A percentile compares a stretch with the other conserved stretches of the same genome.
phyloP scores from a whole-genome alignment of 345 rosid species.

The Passiflora organensis region DNA sequence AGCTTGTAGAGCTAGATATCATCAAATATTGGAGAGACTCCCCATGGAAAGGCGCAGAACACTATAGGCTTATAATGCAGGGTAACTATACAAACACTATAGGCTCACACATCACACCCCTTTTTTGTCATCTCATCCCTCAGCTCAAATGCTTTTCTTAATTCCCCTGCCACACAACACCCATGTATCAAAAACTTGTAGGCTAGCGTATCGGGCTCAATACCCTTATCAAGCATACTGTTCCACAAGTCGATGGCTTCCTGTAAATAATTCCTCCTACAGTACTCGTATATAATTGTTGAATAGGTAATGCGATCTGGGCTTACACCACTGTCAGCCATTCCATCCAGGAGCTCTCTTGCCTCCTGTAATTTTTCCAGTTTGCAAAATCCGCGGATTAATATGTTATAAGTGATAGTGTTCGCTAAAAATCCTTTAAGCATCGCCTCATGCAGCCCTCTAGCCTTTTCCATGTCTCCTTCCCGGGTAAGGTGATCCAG shows the following conservation, averaged over 20 bases:
- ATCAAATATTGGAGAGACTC: too few species aligned
- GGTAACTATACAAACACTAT: too few species aligned
- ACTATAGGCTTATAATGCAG: too few species aligned
- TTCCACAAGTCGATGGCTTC: conserved; percentile 71
- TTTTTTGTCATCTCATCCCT: conserved; percentile 63
- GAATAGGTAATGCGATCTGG: conserved; percentile 90
- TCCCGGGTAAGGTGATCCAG: conserved; percentile 57
- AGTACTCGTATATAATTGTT: conserved; percentile 64
- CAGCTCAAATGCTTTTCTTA: conserved; percentile 53
- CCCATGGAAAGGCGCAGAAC: too few species aligned
- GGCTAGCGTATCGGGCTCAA: conserved; percentile 65
- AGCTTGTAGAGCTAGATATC: too few species aligned
- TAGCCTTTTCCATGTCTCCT: conserved; percentile 70
- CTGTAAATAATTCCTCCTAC: conserved; percentile 46
- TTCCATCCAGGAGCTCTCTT: conserved; percentile 41
- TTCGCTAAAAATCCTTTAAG: conserved; percentile 59
- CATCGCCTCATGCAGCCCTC: conserved; percentile 58
- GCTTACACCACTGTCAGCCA: conserved; percentile 46
- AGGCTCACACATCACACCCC: conserved; percentile 46
- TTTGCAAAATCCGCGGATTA: conserved; percentile 73
- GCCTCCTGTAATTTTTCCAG: conserved; percentile 69
- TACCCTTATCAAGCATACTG: conserved; percentile 53
- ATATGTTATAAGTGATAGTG: conserved; percentile 65
- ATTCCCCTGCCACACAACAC: conserved; percentile 58
- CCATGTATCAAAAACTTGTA: conserved; percentile 65